phyloP scores from a whole-genome alignment of 177 flowering plant genomes.

The Vitis hybrid region DNA sequence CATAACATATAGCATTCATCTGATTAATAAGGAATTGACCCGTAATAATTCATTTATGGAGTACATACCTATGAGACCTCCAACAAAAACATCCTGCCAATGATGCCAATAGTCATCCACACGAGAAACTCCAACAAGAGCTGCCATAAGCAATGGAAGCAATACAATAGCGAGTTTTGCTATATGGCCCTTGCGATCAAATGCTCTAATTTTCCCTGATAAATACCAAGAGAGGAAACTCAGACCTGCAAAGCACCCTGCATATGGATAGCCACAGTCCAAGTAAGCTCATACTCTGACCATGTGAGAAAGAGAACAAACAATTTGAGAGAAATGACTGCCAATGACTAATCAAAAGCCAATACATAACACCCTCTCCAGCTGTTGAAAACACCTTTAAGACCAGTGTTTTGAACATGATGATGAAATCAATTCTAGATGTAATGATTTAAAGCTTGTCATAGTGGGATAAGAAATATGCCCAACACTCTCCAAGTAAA shows the following conservation, averaged over 20 bases:
- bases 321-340: too few relatives aligned
- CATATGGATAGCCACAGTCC: too few relatives aligned
- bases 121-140: slow-evolving; percentile 4
- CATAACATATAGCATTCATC: too few relatives aligned
- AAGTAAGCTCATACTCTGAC: too few relatives aligned
- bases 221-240: slow-evolving; percentile 4
- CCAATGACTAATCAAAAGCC: neutral
- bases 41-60: neutral
- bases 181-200: slow-evolving; percentile 5
- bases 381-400: neutral
- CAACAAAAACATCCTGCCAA: slow-evolving; percentile 3
- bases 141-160: neutral
- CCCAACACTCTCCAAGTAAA: too few relatives aligned
- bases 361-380: neutral
- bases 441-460: too few relatives aligned
- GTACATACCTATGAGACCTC: slow-evolving; percentile 1
- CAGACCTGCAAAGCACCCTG: slow-evolving; percentile 3
- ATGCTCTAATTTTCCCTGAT: slow-evolving; percentile 4
- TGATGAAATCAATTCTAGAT: too few relatives aligned
- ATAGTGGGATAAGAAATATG: too few relatives aligned
- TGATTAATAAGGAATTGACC: neutral
- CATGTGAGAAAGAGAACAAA: too few relatives aligned
- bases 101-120: slow-evolving; percentile 10
- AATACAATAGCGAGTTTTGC: slow-evolving; percentile 1
- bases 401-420: too few relatives aligned